A percentile compares a stretch with the other conserved stretches of the same genome.
Evolutionary conservation across 2,329 filamentous ascomycete genomes (phyloP).

Genomic region (Alternaria hordeiaustralica): DNA sequence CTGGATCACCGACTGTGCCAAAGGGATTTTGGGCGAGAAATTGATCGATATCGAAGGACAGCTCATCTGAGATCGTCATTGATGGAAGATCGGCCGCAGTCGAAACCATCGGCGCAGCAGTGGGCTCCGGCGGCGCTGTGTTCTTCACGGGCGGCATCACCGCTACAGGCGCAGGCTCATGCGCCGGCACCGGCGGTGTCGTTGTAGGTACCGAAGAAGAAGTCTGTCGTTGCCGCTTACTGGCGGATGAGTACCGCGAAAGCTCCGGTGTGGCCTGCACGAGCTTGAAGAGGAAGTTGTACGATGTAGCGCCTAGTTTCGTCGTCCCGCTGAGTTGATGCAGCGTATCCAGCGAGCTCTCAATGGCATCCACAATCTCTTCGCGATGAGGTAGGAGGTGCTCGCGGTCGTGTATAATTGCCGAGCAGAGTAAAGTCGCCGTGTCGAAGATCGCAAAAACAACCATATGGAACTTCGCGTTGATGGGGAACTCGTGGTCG

Average conservation of each 20-base stretch:
- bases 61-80: conserved; percentile 20
- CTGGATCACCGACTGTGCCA: conserved; percentile 8
- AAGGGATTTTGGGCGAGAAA: conserved; percentile 40
- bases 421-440: conserved; percentile 59
- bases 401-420: conserved; percentile 59
- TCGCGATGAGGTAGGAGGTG: conserved; percentile 50
- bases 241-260: conserved; percentile 11
- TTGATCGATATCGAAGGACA: conserved; percentile 37
- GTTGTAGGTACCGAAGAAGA: not conserved
- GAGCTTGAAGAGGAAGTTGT: conserved; percentile 40
- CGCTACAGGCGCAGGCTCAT: not conserved
- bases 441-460: conserved; percentile 61
- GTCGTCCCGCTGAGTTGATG: conserved; percentile 37
- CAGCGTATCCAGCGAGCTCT: conserved; percentile 36
- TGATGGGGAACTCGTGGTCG: conserved; percentile 53
- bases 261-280: conserved; percentile 37
- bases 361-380: conserved; percentile 52
- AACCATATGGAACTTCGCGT: conserved; percentile 59
- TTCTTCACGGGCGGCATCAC: not conserved
- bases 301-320: conserved; percentile 39
- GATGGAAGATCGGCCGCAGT: not conserved
- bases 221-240: conserved; percentile 27
- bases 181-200: not conserved
- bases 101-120: not conserved
- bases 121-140: not conserved